Percentiles rank a stretch among this genome's conserved stretches.
Evolutionary conservation across 2,329 filamentous ascomycete species (phyloP).

Genomic region (Corinectria fuckeliana): DNA sequence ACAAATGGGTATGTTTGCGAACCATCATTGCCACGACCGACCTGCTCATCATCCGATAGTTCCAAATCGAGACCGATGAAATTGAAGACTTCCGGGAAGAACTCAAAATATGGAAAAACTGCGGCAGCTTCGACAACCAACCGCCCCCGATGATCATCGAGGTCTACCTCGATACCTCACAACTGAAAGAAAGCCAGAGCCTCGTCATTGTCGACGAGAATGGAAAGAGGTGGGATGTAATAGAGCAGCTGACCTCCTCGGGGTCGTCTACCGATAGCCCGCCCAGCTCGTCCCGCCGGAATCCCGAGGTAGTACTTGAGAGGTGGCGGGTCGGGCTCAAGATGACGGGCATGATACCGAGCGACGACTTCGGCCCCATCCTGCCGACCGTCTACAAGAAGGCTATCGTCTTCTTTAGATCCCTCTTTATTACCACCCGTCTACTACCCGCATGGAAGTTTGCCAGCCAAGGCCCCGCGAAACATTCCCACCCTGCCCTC

Average conservation of each 20-base stretch:
- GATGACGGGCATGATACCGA: conserved; percentile 53
- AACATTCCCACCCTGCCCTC: conserved; percentile 71
- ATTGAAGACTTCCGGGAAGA: conserved; percentile 87
- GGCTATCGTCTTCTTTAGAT: conserved; percentile 91
- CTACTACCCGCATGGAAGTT: conserved; percentile 89
- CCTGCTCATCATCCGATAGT: conserved; percentile 60
- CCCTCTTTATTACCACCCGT: conserved; percentile 81
- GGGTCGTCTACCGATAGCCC: conserved; percentile 58
- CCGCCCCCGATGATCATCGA: conserved; percentile 90
- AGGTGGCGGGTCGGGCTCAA: conserved; percentile 89
- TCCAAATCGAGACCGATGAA: conserved; percentile 93
- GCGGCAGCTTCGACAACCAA: conserved; percentile 76
- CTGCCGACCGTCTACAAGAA: conserved; percentile 96
- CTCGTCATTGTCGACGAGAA: conserved; percentile 87
- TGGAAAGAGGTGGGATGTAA: conserved; percentile 91
- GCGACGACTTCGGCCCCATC: conserved; percentile 64
- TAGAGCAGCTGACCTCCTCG: conserved; percentile 77
- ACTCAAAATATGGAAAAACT: conserved; percentile 80
- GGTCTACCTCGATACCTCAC: conserved; percentile 82
- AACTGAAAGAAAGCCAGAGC: conserved; percentile 82
- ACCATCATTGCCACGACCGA: not conserved
- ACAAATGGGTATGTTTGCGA: conserved; percentile 78
- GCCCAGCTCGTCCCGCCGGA: conserved; percentile 50
- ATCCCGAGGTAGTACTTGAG: conserved; percentile 83
- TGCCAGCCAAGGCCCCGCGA: conserved; percentile 73